A percentile compares a stretch with the other conserved stretches of the same genome.
Evolutionary conservation across 2,329 filamentous ascomycete species (phyloP).

Genomic region (Sordariomycetes sp.): DNA sequence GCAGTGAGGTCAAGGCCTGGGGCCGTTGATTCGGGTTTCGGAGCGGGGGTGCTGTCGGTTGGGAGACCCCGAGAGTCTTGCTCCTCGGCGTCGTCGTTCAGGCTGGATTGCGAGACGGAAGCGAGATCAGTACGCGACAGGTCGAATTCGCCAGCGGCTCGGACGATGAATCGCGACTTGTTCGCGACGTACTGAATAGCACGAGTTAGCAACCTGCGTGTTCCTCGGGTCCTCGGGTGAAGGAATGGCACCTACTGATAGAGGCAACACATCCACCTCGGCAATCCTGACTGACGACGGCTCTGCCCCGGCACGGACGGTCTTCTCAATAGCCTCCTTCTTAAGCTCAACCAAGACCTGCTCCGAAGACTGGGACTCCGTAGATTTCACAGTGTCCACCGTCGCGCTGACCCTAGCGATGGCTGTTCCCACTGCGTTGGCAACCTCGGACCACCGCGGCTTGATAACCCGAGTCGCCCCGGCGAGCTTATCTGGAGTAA

Average conservation of each 20-base stretch:
- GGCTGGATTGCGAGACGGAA: constrained; percentile 1
- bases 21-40: constrained; percentile 5
- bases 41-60: constrained; percentile 2
- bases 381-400: constrained; percentile 35
- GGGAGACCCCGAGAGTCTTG: constrained; percentile 2
- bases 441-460: constrained; percentile 42
- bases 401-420: constrained; percentile 45
- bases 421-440: constrained; percentile 53
- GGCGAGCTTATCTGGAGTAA: constrained; percentile 38
- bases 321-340: constrained; percentile 15
- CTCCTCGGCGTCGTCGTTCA: background rate
- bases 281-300: constrained; percentile 29
- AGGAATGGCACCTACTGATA: constrained; percentile 13
- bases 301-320: constrained; percentile 21
- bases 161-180: constrained; percentile 42
- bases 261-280: constrained; percentile 38
- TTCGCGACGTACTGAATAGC: constrained; percentile 26
- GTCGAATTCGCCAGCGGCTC: constrained; percentile 43
- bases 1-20: constrained; percentile 18
- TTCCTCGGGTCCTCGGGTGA: background rate
- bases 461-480: constrained; percentile 44
- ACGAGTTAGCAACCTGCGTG: background rate
- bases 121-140: constrained; percentile 14
- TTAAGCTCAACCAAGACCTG: constrained; percentile 26
- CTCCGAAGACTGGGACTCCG: constrained; percentile 23